Evolutionary conservation across 768 basidiomycete genomes (phyloP), one percentile per base, ranked within the genome.

Genomic region (Cytidiella melzeri): DNA sequence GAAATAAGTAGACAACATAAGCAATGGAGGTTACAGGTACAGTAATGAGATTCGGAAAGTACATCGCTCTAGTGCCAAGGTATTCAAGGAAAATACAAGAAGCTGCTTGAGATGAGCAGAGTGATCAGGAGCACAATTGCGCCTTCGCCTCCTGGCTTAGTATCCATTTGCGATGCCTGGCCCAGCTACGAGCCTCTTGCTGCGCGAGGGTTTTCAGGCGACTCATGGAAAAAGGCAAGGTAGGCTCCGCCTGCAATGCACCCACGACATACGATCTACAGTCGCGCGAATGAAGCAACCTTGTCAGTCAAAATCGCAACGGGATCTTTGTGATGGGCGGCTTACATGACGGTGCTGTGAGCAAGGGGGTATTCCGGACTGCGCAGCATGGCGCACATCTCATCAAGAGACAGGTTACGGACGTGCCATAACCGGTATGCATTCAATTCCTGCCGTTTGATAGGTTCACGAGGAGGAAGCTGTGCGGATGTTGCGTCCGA

Each of bases 311-410:
- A n/a, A n/a, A n/a, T n/a, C n/a, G n/a, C n/a, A n/a, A n/a, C n/a
- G n/a, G n/a, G n/a, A n/a, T n/a, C n/a, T n/a, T n/a, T n/a, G n/a
- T n/a, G 45, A 36, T 42, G 7, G 20, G 20, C 45, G 41, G 61
- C 71, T 55, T 42, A 76, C 73, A 77, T 76, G 37, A 76, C 75
- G 1, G 75, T 74, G 41, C 70, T 66, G 45, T 69, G 65, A 40
- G 69, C 69, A 37, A 77, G 64, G 15, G 75, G 76, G 46, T 73
- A 67, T 23, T 65, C 56, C 45, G 56, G 53, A 12, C 55, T 65
- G 44, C 69, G 59, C 43, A 76, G 63, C 21, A 50, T 50, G 25
- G 65, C 63, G 40, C 75, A 72, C 51, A 76, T 75, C 28, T 65
- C 62, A 13, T 60, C 54, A 9, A 76, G 64, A 0, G 67, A 50